Conservation (phyloP, 129 eudicot genomes). For the Mikania micrantha region DNA sequence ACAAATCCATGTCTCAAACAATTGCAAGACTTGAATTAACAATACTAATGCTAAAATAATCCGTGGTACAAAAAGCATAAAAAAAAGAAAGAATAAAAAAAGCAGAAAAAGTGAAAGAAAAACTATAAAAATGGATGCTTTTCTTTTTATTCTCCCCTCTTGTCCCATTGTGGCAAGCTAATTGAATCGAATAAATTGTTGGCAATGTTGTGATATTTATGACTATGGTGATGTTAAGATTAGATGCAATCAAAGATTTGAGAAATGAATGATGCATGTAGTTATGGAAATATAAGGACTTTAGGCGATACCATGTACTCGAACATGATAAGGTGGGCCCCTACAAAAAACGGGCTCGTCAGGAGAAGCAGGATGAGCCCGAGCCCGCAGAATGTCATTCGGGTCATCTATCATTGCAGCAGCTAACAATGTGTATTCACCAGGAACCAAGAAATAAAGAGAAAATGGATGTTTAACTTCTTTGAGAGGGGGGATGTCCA, state of each 20-base stretch:
- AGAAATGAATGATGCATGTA: conserved; percentile 3
- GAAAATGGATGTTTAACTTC: conserved; percentile 77
- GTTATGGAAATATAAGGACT: neutral
- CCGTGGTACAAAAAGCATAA: neutral
- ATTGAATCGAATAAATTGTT: neutral
- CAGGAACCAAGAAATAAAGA: conserved; percentile 78
- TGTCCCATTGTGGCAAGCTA: neutral
- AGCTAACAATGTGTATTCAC: conserved; percentile 90
- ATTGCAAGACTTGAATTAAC: neutral
- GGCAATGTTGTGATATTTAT: neutral
- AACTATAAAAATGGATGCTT: neutral
- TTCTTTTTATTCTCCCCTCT: neutral
- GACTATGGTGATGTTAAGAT: neutral
- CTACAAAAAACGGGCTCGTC: conserved; percentile 85
- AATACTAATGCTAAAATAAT: neutral
- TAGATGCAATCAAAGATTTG: neutral
- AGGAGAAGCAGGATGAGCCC: conserved; percentile 49
- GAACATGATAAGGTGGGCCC: conserved; percentile 88
- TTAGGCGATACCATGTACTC: conserved; percentile 62
- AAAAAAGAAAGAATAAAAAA: neutral
- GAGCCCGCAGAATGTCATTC: conserved; percentile 81
- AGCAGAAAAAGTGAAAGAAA: neutral
- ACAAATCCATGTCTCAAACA: neutral
- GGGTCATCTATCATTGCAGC: conserved; percentile 88
- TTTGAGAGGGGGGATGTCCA: conserved; percentile 83